Evolutionary conservation across 2,329 filamentous ascomycete species (phyloP), one percentile per base, ranked within the genome.

Genomic region (Paramyrothecium sp.): DNA sequence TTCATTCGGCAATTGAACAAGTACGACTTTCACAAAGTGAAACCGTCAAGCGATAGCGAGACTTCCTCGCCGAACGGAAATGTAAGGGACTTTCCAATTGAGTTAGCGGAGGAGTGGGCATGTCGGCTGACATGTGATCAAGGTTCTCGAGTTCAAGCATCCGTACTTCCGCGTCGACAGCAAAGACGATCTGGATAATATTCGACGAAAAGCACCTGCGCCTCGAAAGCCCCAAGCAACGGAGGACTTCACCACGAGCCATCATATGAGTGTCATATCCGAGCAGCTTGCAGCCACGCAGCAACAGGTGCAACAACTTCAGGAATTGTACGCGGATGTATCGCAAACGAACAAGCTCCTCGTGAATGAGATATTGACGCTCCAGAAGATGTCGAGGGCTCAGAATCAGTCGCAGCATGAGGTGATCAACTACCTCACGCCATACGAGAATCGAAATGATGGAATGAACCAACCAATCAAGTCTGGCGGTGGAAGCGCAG

Each of bases 1-100:
- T 97, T 97, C 71, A 93, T 97, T 58, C 89, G 93, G 52, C 93
- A 97, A 73, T 79, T 97, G 58, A 97, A 97, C 79, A 97, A 97
- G 73, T 97, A 96, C 74, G 93, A 97, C 71, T 99, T 99, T 67
- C 95, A 99, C 81, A 99, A 99, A 81, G 93, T 98, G 62, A 86
- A 95, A 61, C 74, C 75, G 17, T 73, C 74, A 3, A 72, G 70
- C 53, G 75, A 77, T 50, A 67, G 67, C 57, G 70, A 73, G 34
- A 61, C 62, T 13, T 68, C 69, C 4, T 64, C 67, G 16, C 67
- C 73, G 11, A 72, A 69, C 38, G 73, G 73, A 55, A 76, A 76
- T 57, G 73, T 75, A 66, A 62, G 70, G 64, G 26, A 4, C 10
- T 30, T 30, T 4, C 34, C 34, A 20, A 26, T 47, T 55, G 51